These are phyloP conservation scores for Westerdykella sp. DNA, from an alignment of 2,329 filamentous ascomycete species.

Conservation along the genomic window DNA sequence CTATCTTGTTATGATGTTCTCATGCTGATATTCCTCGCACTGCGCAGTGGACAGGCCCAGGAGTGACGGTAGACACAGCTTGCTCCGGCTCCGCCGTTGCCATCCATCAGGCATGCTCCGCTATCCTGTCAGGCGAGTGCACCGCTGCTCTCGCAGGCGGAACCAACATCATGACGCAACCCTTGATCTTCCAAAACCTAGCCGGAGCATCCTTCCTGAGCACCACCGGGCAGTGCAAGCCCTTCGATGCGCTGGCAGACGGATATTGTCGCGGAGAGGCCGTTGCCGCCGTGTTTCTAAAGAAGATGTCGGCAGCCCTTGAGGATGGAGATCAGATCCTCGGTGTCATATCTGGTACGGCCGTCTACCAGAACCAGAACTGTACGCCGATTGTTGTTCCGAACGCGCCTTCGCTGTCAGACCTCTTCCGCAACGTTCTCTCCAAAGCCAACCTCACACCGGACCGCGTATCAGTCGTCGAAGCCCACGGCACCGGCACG, in stretches of 20 bases:
- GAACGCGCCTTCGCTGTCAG: slow-evolving; percentile 4
- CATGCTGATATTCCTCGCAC: slow-evolving; percentile 23
- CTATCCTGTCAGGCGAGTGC: slow-evolving; percentile 22
- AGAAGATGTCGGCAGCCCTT: slow-evolving; percentile 44
- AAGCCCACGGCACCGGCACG: slow-evolving; percentile 19
- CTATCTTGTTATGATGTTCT: too few relatives aligned
- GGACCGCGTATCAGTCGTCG: slow-evolving; percentile 7
- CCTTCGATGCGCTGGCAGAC: slow-evolving; percentile 37
- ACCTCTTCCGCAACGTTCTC: slow-evolving; percentile 6
- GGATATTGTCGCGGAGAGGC: slow-evolving; percentile 51
- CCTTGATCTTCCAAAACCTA: slow-evolving; percentile 29
- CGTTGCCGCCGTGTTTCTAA: slow-evolving; percentile 45
- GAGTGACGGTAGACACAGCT: slow-evolving; percentile 27
- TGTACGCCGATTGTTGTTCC: slow-evolving; percentile 1
- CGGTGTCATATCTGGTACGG: slow-evolving; percentile 2
- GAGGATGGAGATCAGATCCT: slow-evolving; percentile 40
- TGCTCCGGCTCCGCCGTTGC: slow-evolving; percentile 29
- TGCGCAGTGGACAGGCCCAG: slow-evolving; percentile 19
- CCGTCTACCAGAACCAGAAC: slow-evolving; percentile 4
- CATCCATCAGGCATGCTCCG: slow-evolving; percentile 24
- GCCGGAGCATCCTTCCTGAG: slow-evolving; percentile 39
- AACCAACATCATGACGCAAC: slow-evolving; percentile 26
- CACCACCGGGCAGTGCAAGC: slow-evolving; percentile 43
- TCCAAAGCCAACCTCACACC: not conserved
- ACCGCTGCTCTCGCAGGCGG: slow-evolving; percentile 33